phyloP scores from a whole-genome alignment of 106 monocot species.

The Acorus calamus region DNA sequence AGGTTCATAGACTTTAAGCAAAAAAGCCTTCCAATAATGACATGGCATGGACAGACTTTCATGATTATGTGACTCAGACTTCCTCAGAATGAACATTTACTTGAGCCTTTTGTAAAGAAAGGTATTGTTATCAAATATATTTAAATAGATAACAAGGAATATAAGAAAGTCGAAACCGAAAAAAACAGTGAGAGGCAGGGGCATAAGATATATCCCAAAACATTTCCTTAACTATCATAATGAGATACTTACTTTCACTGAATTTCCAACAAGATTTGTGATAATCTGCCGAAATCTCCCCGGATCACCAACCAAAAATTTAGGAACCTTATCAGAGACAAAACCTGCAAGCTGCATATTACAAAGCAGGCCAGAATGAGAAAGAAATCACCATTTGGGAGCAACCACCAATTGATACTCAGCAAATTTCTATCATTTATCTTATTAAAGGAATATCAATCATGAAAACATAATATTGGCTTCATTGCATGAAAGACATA shows the following conservation, averaged over 20 bases:
- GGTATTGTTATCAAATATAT: too few species aligned
- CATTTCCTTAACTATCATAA: too few species aligned
- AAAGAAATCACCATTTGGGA: background rate
- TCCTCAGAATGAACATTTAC: too few species aligned
- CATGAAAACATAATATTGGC: background rate
- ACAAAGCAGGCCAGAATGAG: conserved; percentile 2
- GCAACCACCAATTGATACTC: background rate
- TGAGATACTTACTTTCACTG: conserved; percentile 57
- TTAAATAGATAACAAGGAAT: too few species aligned
- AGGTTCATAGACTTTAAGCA: too few species aligned
- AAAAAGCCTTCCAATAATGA: background rate
- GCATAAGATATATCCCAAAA: too few species aligned
- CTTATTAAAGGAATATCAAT: background rate
- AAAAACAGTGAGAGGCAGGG: too few species aligned
- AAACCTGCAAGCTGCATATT: conserved; percentile 80
- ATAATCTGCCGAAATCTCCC: conserved; percentile 95
- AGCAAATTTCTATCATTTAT: too few species aligned
- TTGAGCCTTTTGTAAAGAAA: too few species aligned
- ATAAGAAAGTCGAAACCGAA: too few species aligned
- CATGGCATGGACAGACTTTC: background rate
- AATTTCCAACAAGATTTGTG: conserved; percentile 96
- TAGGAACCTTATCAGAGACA: conserved; percentile 74
- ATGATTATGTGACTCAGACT: background rate
- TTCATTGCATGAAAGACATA: background rate
- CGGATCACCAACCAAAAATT: conserved; percentile 80